Conservation (phyloP, 2,329 filamentous ascomycete genomes). For the Camillea tinctor region DNA sequence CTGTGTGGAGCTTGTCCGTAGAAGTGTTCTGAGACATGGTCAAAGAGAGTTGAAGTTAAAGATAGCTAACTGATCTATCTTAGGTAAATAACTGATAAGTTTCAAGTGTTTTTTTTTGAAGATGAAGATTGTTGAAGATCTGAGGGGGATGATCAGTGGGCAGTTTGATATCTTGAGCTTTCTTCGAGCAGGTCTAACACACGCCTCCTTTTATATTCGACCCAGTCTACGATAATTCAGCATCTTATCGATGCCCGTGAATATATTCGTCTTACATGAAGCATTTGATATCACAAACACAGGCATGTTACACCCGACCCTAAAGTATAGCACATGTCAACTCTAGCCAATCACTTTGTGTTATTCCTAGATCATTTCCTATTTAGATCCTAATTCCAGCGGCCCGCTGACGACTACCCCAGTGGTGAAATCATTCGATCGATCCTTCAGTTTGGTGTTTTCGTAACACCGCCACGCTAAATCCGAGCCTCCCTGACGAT, state of each 20-base stretch:
- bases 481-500: background rate
- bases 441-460: background rate
- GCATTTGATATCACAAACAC: too few species aligned
- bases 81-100: background rate
- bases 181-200: too few species aligned
- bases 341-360: background rate
- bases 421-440: background rate
- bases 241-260: too few species aligned
- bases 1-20: background rate
- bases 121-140: too few species aligned
- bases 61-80: too few species aligned
- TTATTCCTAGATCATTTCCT: background rate
- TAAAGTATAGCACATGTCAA: background rate
- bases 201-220: too few species aligned
- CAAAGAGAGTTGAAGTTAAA: background rate
- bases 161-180: too few species aligned
- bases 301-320: too few species aligned
- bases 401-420: background rate
- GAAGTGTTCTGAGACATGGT: background rate
- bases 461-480: background rate
- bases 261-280: too few species aligned
- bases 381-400: background rate
- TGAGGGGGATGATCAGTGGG: too few species aligned
- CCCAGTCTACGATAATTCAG: too few species aligned
- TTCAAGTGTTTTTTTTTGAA: background rate